Percentiles rank a stretch among this genome's conserved stretches.
phyloP scores from a whole-genome alignment of 371 early-diverging fungal genomes.

The Furculomyces boomerangus region DNA sequence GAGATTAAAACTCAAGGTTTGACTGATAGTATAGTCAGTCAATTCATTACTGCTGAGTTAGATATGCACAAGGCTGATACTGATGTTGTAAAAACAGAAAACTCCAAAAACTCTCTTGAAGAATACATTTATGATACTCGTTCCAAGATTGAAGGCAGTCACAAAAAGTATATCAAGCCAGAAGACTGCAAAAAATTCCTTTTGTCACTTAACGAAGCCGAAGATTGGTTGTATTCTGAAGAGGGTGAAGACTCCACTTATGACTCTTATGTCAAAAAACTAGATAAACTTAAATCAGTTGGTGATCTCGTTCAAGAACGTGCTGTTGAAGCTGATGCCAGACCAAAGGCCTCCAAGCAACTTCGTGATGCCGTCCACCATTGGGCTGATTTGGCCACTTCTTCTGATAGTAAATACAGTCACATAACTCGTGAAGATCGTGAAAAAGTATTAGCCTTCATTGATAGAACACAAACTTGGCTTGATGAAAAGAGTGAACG shows the following conservation, averaged over 20 bases:
- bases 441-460: conserved; percentile 56
- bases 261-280: conserved; percentile 66
- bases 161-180: conserved; percentile 55
- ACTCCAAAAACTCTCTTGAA: conserved; percentile 86
- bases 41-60: conserved; percentile 57
- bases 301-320: conserved; percentile 71
- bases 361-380: conserved; percentile 61
- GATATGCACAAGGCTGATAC: conserved; percentile 73
- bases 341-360: conserved; percentile 59
- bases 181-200: conserved; percentile 48
- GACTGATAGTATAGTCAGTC: conserved; percentile 31
- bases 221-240: conserved; percentile 96
- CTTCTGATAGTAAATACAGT: conserved; percentile 63
- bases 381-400: conserved; percentile 44
- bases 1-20: conserved; percentile 38
- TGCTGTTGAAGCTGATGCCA: conserved; percentile 66
- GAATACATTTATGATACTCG: conserved; percentile 97
- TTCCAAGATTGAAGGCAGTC: conserved; percentile 59
- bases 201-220: conserved; percentile 49
- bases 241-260: conserved; percentile 80
- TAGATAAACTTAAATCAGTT: conserved; percentile 49
- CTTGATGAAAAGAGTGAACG: conserved; percentile 59
- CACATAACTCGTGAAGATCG: conserved; percentile 79
- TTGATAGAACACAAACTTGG: conserved; percentile 68
- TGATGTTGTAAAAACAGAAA: conserved; percentile 83